These are phyloP conservation scores for Hymenoscyphus linearis DNA, from an alignment of 2,329 filamentous ascomycete genomes.

Conservation along the genomic window DNA sequence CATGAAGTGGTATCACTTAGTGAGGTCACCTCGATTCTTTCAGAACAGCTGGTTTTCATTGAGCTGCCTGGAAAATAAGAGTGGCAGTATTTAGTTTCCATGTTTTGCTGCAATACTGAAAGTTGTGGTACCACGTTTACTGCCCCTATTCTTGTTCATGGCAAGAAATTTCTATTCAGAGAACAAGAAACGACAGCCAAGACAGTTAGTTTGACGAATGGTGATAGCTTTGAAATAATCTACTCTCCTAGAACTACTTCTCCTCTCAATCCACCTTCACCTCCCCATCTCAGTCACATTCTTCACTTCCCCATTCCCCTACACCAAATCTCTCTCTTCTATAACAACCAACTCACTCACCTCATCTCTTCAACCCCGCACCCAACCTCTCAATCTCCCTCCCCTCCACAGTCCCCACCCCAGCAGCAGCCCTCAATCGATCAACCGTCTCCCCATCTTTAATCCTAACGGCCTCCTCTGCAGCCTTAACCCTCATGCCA, in stretches of 20 bases:
- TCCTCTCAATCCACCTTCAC: background rate
- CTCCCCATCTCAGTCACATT: background rate
- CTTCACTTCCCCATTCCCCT: background rate
- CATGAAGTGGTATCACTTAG: no score
- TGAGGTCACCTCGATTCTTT: no score
- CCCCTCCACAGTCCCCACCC: conserved; percentile 58
- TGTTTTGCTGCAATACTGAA: no score
- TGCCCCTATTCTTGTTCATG: no score
- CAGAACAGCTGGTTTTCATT: no score
- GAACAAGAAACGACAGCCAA: no score
- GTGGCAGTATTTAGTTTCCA: no score
- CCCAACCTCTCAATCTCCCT: conserved; percentile 80
- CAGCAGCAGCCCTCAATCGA: conserved; percentile 67
- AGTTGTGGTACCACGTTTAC: no score
- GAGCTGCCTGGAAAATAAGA: no score
- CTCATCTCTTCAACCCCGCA: conserved; percentile 47
- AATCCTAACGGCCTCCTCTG: conserved; percentile 80
- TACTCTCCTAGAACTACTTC: background rate
- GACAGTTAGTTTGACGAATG: no score
- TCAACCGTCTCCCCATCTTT: conserved; percentile 75
- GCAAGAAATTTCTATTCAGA: no score
- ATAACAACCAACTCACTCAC: background rate
- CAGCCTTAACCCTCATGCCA: conserved; percentile 81
- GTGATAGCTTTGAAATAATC: background rate
- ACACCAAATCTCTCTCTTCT: background rate